These are phyloP conservation scores for Lipomyces orientalis DNA, from an alignment of 805 yeast species.

Conservation along the genomic window DNA sequence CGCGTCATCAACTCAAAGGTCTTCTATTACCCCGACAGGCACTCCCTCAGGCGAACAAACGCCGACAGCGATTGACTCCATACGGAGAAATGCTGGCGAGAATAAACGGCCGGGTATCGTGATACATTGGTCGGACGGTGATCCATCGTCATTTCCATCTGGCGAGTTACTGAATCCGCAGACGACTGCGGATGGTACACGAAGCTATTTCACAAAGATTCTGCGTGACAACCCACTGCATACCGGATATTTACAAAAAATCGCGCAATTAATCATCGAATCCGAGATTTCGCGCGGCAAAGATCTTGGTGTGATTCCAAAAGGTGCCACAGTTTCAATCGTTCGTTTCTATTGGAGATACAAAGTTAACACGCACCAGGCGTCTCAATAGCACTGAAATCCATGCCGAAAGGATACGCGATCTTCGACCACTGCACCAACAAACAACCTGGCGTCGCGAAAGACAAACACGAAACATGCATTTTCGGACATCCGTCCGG, in stretches of 20 bases:
- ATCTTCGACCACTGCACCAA: constrained; percentile 16
- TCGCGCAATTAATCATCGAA: background rate
- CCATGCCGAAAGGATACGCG: constrained; percentile 20
- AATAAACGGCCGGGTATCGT: background rate
- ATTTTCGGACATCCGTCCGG: constrained; percentile 38
- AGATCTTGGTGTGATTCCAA: background rate
- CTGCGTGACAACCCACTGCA: background rate
- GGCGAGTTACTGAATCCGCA: constrained; percentile 16
- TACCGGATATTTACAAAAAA: background rate
- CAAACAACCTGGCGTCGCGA: constrained; percentile 1
- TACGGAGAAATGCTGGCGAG: background rate
- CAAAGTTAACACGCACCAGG: constrained; percentile 6
- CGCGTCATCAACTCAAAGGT: background rate
- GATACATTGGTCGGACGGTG: constrained; percentile 27
- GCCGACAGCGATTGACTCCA: background rate
- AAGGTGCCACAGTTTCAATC: background rate
- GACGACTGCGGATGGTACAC: constrained; percentile 6
- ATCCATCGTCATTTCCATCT: constrained; percentile 11
- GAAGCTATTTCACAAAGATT: constrained; percentile 9
- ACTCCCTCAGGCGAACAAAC: background rate
- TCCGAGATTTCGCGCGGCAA: background rate
- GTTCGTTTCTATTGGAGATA: background rate
- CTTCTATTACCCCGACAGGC: background rate
- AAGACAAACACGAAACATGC: constrained; percentile 19
- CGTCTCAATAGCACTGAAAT: background rate